phyloP scores from a whole-genome alignment of 164 flowering plant genomes.

The Aristolochia fimbriata region DNA sequence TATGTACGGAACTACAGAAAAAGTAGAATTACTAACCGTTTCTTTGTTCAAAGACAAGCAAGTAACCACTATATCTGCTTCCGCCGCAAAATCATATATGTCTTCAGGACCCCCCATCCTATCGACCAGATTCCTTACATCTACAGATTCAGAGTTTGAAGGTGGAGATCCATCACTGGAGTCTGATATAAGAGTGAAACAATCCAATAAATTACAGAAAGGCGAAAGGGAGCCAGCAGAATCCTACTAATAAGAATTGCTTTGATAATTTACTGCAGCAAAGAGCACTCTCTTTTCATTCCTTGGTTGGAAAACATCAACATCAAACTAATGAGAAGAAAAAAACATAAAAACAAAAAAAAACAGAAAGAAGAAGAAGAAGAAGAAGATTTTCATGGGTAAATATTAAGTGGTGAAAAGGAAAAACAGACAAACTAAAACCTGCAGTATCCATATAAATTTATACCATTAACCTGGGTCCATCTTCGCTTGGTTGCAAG shows the following conservation, averaged over 20 bases:
- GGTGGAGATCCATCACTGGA: constrained; percentile 13
- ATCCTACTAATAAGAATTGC: neutral
- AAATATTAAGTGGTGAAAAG: too few species aligned
- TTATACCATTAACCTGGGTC: constrained; percentile 36
- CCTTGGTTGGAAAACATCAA: neutral
- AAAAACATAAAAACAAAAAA: neutral
- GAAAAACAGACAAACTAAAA: neutral
- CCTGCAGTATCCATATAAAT: neutral
- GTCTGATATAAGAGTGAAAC: neutral
- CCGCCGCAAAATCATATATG: constrained; percentile 51
- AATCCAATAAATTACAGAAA: too few species aligned
- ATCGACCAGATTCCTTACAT: constrained; percentile 46
- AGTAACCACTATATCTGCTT: constrained; percentile 70
- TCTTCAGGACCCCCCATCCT: constrained; percentile 66
- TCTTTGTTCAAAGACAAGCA: constrained; percentile 62
- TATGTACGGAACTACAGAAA: neutral
- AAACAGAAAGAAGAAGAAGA: too few species aligned
- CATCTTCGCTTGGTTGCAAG: constrained; percentile 86
- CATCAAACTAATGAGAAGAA: neutral
- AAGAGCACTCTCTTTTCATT: neutral
- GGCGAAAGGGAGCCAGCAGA: too few species aligned
- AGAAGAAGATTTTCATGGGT: neutral
- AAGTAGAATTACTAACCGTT: constrained; percentile 38
- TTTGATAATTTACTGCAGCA: neutral
- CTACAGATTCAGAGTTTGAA: constrained; percentile 14